These are phyloP conservation scores for Gremmenia infestans DNA, from an alignment of 2,329 filamentous ascomycete species.

Conservation along the genomic window DNA sequence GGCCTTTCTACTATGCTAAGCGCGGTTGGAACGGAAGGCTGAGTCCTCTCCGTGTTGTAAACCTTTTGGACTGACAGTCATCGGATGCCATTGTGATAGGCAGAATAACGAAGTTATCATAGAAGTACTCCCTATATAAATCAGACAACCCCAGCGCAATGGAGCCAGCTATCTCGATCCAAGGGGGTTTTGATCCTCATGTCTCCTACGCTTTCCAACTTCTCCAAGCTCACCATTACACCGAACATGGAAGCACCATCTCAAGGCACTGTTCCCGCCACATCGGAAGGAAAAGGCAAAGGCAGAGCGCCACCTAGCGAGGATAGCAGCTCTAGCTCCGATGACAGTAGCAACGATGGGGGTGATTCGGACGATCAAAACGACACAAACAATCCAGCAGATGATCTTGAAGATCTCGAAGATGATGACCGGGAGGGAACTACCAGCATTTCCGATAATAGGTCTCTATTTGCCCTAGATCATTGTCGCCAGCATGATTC, in stretches of 20 bases:
- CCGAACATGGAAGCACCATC: constrained; percentile 24
- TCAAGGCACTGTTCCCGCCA: constrained; percentile 8
- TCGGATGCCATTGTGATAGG: constrained; percentile 13
- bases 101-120: constrained; percentile 15
- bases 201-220: constrained; percentile 25
- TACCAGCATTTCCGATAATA: background rate
- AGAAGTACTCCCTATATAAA: constrained; percentile 21
- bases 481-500: constrained; percentile 21
- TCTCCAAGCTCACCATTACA: constrained; percentile 28
- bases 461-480: constrained; percentile 20
- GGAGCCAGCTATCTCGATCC: constrained; percentile 6
- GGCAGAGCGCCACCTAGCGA: constrained; percentile 11
- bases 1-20: constrained; percentile 13
- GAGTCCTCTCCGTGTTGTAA: constrained; percentile 17
- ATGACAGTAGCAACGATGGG: constrained; percentile 7
- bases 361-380: constrained; percentile 3
- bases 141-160: constrained; percentile 18
- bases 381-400: background rate
- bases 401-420: too few relatives aligned
- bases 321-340: constrained; percentile 1
- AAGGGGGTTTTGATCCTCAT: constrained; percentile 20
- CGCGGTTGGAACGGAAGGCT: constrained; percentile 20
- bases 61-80: constrained; percentile 17
- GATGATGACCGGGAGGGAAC: background rate
- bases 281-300: constrained; percentile 18